Evolutionary conservation across 768 basidiomycete genomes (phyloP).

Genomic region (Chalciporus piperatus): DNA sequence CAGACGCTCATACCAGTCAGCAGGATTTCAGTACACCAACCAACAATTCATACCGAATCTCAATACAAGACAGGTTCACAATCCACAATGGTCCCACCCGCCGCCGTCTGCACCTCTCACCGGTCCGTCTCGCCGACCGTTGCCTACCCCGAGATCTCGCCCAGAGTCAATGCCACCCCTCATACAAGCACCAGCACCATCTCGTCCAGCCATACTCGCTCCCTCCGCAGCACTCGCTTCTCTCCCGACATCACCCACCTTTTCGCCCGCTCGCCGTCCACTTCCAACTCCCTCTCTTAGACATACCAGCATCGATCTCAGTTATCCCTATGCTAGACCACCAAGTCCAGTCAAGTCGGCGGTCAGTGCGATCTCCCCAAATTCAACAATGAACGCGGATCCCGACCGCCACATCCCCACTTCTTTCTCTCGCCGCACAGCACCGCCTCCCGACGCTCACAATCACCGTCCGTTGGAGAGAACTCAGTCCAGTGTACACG

Average conservation of each 20-base stretch:
- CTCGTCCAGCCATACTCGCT: constrained; percentile 29
- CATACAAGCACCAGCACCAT: constrained; percentile 32
- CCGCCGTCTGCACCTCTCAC: constrained; percentile 13
- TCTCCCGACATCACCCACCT: constrained; percentile 9
- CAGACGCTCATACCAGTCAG: constrained; percentile 10
- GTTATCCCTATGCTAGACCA: constrained; percentile 6
- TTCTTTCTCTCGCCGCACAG: constrained; percentile 22
- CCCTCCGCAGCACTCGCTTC: constrained; percentile 18
- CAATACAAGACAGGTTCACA: constrained; percentile 17
- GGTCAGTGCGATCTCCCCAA: neutral
- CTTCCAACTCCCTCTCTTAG: constrained; percentile 23
- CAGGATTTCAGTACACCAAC: constrained; percentile 20
- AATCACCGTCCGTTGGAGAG: neutral
- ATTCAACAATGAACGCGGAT: constrained; percentile 4
- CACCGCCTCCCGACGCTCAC: constrained; percentile 9
- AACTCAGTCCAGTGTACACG: neutral
- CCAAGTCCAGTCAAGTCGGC: constrained; percentile 19
- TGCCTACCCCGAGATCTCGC: constrained; percentile 28
- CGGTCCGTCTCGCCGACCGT: constrained; percentile 27
- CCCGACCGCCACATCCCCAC: constrained; percentile 22
- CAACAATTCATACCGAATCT: constrained; percentile 10
- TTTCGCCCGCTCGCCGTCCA: constrained; percentile 18
- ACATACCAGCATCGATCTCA: constrained; percentile 26
- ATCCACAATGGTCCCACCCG: constrained; percentile 1
- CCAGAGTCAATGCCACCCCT: constrained; percentile 27